phyloP scores from a whole-genome alignment of 257 asterid genomes.

The Solanum virginianum region DNA sequence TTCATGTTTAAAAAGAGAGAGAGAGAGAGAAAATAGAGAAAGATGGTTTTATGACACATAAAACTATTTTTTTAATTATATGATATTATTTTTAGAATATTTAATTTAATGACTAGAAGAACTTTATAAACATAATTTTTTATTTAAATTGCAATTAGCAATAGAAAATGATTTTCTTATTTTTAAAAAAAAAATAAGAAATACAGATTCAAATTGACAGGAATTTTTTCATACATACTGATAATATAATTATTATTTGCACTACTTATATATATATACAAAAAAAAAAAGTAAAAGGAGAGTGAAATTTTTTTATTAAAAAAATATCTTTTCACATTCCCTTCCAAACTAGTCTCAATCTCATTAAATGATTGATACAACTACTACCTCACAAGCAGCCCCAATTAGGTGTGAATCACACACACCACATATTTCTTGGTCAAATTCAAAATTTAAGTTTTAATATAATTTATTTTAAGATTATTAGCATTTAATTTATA shows the following conservation, averaged over 20 bases:
- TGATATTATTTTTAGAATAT: too few relatives aligned
- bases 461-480: not conserved
- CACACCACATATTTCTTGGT: not conserved
- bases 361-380: conserved; percentile 16
- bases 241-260: not conserved
- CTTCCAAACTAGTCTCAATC: conserved; percentile 15
- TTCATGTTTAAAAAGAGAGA: not conserved
- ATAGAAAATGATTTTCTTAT: too few relatives aligned
- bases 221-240: not conserved
- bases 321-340: conserved; percentile 12
- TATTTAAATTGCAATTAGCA: too few relatives aligned
- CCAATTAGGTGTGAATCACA: not conserved
- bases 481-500: too few relatives aligned
- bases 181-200: too few relatives aligned
- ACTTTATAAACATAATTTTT: too few relatives aligned
- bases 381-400: not conserved
- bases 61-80: not conserved
- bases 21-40: not conserved
- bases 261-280: not conserved
- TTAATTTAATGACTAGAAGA: too few relatives aligned
- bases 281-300: not conserved
- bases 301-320: not conserved
- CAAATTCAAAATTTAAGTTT: not conserved
- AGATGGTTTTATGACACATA: not conserved
- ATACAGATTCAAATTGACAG: not conserved